Evolutionary conservation across 2,329 filamentous ascomycete species (phyloP), one percentile per base, ranked within the genome.

Genomic region (Rhynchosporium agropyri): DNA sequence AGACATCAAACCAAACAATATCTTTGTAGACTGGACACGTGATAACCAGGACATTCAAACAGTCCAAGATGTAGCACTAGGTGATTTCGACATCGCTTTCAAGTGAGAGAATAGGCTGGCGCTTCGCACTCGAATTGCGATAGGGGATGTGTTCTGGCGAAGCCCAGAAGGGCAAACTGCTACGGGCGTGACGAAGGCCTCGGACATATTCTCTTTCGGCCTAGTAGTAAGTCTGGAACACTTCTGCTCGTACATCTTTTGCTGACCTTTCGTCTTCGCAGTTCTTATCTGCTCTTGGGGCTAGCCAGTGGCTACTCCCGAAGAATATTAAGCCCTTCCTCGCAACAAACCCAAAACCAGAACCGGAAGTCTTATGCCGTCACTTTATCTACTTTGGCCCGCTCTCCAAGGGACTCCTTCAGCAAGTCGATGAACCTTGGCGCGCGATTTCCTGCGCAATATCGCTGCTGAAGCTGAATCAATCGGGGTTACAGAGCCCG

Each of bases 1-100:
- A 43, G 9, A 43, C 42, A n/a, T 43, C 5, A 43, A 43, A n/a
- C 42, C 42, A 15, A n/a, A 43, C 20, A 71, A 70, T 73, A 78
- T 55, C n/a, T 26, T 56, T 28, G 59, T 61, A 38, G 49, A 61
- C 42, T 61, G 49, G 59, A 61, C 59, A 8, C 33, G 50, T 28
- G 59, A 61, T 33, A n/a, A n/a, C 42, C 12, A 56, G 4, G 59
- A 42, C 33, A 33, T 48, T 15, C 10, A 55, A 56, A 29, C 20
- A 45, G 49, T 61, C 28, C 55, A 38, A 4, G 50, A 56, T 61
- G 49, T 48, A 1, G 38, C 20, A 5, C 50, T 50, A 26, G 58
- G 58, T 38, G 48, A 54, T 43, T 61, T 61, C 56, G 50, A 61
- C 13, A 56, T 61, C 40, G 36, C 49, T 26, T 61, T 46, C n/a